Conservation (phyloP, 2,329 filamentous ascomycete species). For the Penicillium griseofulvum region DNA sequence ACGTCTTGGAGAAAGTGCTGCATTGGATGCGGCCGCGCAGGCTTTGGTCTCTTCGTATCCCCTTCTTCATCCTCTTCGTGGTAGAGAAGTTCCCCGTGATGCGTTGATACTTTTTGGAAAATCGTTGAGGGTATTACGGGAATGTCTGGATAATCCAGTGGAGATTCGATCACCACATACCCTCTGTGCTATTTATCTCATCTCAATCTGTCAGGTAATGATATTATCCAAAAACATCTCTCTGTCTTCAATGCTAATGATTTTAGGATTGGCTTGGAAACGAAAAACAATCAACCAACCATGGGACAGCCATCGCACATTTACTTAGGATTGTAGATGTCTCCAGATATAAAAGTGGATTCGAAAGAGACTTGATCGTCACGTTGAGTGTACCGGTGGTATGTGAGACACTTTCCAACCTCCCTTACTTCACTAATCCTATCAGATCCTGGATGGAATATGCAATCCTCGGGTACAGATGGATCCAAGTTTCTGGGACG, state of each 20-base stretch:
- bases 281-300: not conserved
- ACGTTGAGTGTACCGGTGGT: not conserved
- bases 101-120: not conserved
- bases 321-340: not conserved
- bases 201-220: not conserved
- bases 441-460: not conserved
- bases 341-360: not conserved
- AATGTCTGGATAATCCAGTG: not conserved
- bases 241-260: not conserved
- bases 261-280: not conserved
- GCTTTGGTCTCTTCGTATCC: not conserved
- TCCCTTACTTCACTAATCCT: not conserved
- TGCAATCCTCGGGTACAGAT: not conserved
- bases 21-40: not conserved
- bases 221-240: not conserved
- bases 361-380: not conserved
- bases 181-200: not conserved
- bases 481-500: not conserved
- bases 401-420: not conserved
- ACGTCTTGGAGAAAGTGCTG: not conserved
- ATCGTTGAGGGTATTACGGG: not conserved
- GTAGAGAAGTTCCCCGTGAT: not conserved
- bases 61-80: not conserved
- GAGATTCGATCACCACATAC: not conserved
- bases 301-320: not conserved